phyloP scores from a whole-genome alignment of 1,284 basidiomycete genomes.

The Gymnopus androsaceus region DNA sequence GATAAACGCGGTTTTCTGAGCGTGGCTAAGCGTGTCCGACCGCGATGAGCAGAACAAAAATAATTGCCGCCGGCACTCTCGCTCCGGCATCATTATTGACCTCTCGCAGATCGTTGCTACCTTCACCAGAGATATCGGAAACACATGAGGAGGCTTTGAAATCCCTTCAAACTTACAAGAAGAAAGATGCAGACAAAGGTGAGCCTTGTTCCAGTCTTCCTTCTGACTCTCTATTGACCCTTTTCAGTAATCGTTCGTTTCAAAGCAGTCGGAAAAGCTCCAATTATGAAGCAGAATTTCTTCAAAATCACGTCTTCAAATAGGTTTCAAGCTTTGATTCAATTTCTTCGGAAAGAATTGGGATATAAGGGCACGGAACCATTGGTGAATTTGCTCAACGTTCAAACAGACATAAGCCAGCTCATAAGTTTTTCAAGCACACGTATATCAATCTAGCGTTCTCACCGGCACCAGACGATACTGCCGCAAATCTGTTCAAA shows the following conservation, averaged over 20 bases:
- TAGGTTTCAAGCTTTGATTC: conserved; percentile 93
- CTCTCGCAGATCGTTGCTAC: conserved; percentile 40
- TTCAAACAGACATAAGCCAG: background rate
- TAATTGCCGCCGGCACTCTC: too few relatives aligned
- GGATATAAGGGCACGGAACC: conserved; percentile 88
- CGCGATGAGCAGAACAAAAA: too few relatives aligned
- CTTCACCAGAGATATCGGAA: conserved; percentile 44
- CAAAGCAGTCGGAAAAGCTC: conserved; percentile 98
- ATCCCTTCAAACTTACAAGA: conserved; percentile 82
- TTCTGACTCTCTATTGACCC: background rate
- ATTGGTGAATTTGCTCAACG: conserved; percentile 58
- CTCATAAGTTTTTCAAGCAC: conserved; percentile 58
- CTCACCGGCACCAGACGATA: conserved; percentile 91
- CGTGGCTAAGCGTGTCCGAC: too few relatives aligned
- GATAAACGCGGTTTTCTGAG: too few relatives aligned
- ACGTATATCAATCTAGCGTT: conserved; percentile 99
- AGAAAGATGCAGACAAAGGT: conserved; percentile 84
- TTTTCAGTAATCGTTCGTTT: conserved; percentile 89
- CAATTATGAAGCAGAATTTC: conserved; percentile 98
- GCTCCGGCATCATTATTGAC: too few relatives aligned
- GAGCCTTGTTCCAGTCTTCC: conserved; percentile 19
- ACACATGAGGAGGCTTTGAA: conserved; percentile 57
- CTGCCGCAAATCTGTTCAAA: conserved; percentile 87
- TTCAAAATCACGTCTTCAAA: conserved; percentile 97
- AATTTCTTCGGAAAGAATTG: conserved; percentile 89